Conservation (phyloP, 129 eudicot genomes). For the Silybum marianum region DNA sequence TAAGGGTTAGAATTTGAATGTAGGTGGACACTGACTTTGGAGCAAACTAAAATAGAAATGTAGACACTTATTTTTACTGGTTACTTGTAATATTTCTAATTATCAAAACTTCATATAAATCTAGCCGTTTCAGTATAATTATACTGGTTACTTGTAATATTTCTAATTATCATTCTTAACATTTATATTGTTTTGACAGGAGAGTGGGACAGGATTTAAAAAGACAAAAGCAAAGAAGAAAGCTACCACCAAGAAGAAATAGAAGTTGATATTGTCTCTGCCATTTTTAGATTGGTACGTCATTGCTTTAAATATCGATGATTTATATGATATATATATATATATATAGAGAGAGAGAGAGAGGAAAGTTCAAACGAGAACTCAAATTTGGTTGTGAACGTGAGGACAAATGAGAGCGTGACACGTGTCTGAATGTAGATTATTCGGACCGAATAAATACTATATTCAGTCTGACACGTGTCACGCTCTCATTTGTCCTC, state of each 20-base stretch:
- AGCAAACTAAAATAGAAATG: background rate
- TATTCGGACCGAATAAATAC: too few species aligned
- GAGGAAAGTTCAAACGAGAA: too few species aligned
- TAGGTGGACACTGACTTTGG: background rate
- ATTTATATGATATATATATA: background rate
- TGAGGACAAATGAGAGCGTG: too few species aligned
- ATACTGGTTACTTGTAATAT: too few species aligned
- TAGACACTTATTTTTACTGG: background rate
- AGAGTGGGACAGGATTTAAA: conserved; percentile 52
- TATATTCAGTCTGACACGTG: too few species aligned
- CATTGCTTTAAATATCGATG: background rate
- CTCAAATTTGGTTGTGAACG: too few species aligned
- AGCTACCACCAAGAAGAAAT: conserved; percentile 46
- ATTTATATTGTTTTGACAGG: conserved; percentile 35
- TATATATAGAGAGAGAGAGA: too few species aligned
- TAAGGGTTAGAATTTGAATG: background rate
- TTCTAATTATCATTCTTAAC: background rate
- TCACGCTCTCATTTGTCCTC: too few species aligned
- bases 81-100: too few species aligned
- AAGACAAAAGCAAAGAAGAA: conserved; percentile 45
- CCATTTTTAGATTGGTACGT: background rate
- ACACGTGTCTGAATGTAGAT: too few species aligned
- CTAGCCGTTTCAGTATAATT: background rate
- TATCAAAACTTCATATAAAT: background rate
- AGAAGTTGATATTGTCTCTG: background rate